A percentile compares a stretch with the other conserved stretches of the same genome.
Conservation (phyloP, 2,329 filamentous ascomycete species). For the Alternaria sp. region DNA sequence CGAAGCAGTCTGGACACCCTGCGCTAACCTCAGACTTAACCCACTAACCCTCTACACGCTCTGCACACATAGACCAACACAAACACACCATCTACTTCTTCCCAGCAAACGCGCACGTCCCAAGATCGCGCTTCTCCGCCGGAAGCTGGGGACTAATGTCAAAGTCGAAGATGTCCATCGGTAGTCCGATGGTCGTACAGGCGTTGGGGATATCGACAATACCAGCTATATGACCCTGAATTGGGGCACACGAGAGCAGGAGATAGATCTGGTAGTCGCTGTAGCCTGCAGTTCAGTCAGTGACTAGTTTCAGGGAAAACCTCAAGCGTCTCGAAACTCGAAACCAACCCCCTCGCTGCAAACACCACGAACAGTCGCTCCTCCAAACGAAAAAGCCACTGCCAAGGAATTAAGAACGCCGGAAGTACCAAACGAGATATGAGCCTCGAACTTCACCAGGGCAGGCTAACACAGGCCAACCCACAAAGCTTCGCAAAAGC, state of each 20-base stretch:
- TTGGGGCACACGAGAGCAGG: constrained; percentile 80
- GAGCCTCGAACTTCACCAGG: background rate
- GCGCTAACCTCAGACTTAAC: background rate
- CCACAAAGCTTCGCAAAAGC: background rate
- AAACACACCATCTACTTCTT: constrained; percentile 15
- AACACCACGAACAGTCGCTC: background rate
- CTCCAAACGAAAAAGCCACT: background rate
- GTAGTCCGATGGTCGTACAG: constrained; percentile 85
- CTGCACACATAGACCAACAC: background rate
- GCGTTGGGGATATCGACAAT: constrained; percentile 90
- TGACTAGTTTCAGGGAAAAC: background rate
- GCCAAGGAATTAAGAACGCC: background rate
- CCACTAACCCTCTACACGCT: background rate
- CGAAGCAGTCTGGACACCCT: background rate
- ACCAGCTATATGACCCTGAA: constrained; percentile 87
- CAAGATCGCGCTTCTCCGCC: constrained; percentile 70
- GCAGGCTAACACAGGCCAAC: background rate
- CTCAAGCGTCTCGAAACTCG: background rate
- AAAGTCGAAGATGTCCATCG: constrained; percentile 95
- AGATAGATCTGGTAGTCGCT: constrained; percentile 83
- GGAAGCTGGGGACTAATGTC: constrained; percentile 75
- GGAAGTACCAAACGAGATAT: background rate
- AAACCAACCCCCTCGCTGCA: background rate
- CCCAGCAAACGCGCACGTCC: constrained; percentile 69
- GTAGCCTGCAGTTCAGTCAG: constrained; percentile 51